Base-by-base conservation (phyloP, 2,329 filamentous ascomycete species). In the Amphichorda felina region DNA sequence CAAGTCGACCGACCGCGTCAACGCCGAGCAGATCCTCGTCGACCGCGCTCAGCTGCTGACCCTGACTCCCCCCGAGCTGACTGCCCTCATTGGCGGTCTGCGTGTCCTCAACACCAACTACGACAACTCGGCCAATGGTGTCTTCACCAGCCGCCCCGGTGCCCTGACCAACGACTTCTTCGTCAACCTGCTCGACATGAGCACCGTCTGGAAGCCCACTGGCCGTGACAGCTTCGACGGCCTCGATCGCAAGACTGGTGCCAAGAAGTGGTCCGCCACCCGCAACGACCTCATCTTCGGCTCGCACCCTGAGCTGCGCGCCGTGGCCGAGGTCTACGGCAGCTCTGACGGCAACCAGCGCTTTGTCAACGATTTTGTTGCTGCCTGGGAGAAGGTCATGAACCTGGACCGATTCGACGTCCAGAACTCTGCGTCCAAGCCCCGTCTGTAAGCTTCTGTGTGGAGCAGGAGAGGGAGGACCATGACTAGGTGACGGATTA, bases 111-210 rank as follows among this genome's bases (percentile, higher is more conserved):
- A 75, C 51, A 63, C 72, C 53, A 88, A 87, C 66, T 83, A 66
- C 42, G 79, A 87, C 46, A 76, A 76, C 29, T 83, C 79, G 1
- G 51, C 63, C 17, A 57, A 72, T 39, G 82, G 82, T 40, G 68
- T 87, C 39, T 66, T 87, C 50, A 88, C 82, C 38, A 65, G 68
- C 45, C 66, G 64, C 7, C 77, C 79, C 1, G 82, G 82, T 29
- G 58, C 72, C 45, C 66, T 88, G 47, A 82, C 75, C 50, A 86
- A 82, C 57, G 82, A 87, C 61, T 88, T 85, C 69, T 88, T 88
- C 50, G 70, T 83, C 57, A 86, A 87, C 61, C 66, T 88, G 2
- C 70, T 88, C 17, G 80, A 85, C 49, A 72, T 68, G 48, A 61
- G 58, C 55, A 82, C 70, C 6, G 63, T 59, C 16, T 87, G 82